These are phyloP conservation scores for Solanum virginianum DNA, from an alignment of 257 asterid genomes.

Conservation along the genomic window DNA sequence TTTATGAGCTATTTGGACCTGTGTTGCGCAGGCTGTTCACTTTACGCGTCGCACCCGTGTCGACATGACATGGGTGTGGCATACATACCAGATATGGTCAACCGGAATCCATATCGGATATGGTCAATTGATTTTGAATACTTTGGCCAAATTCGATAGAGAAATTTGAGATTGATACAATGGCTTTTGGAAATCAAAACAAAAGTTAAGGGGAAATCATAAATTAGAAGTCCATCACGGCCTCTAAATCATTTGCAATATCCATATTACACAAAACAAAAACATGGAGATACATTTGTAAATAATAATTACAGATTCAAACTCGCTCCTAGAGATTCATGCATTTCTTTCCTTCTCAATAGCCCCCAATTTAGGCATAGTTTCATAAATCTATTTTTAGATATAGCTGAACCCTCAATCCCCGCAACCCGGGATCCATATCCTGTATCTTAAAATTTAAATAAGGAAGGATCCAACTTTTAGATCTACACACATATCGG, in stretches of 20 bases:
- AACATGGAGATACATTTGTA: background rate
- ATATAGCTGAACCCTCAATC: too few relatives aligned
- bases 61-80: background rate
- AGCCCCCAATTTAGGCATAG: too few relatives aligned
- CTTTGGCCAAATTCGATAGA: background rate
- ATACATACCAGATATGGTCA: too few relatives aligned
- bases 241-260: background rate
- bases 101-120: too few relatives aligned
- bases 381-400: too few relatives aligned
- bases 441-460: background rate
- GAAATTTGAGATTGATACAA: background rate
- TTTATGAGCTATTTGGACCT: background rate
- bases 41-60: background rate
- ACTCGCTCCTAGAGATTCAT: too few relatives aligned
- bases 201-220: background rate
- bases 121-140: background rate
- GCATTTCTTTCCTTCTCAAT: too few relatives aligned
- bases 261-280: background rate
- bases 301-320: too few relatives aligned
- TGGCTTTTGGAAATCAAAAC: too few relatives aligned
- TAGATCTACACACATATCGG: background rate
- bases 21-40: background rate
- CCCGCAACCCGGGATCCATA: background rate
- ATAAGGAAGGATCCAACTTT: background rate
- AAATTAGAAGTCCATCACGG: background rate